Base-by-base conservation (phyloP, 495 filamentous ascomycete genomes). In the Astrocystis sublimbata region DNA sequence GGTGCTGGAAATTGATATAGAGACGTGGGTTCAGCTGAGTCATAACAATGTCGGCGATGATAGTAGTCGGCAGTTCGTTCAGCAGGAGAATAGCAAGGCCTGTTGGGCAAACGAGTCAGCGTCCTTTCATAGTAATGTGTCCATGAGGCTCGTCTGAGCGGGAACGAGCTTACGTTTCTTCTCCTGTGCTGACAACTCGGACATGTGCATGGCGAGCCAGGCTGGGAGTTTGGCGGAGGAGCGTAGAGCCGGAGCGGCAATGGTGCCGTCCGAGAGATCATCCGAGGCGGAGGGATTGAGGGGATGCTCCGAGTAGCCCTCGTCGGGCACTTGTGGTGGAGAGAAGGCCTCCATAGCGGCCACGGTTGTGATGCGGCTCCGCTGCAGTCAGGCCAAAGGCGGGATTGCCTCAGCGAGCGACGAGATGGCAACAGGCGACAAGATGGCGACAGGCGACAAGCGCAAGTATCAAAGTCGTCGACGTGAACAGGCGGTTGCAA, bases 1-100 rank as follows among this genome's bases (percentile, higher is more conserved):
- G 86, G 60, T 85, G 75, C 31, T 96, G 84, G 46, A 96, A 96
- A 75, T 98, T 92, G 76, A 97, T 91, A 73, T 97, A 92, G 24
- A 96, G 87, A 6, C 91, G 84, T 7, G 88, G 90, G 47, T 88
- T 86, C 17, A 96, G 78, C 42, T 83, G 81, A 42, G 90, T 87
- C 59, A 77, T 69, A 24, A 94, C 91, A 21, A 97, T 85, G n/a
- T 85, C 81, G 15, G 88, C 86, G 52, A 96, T 86, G 12, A 86
- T 83, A 33, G 86, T 87, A 19, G 90, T 92, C 19, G 87, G 88
- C 5, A 97, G 80, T 49, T 88, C 86, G 61, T 85, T 84, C 36
- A 96, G 78, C 23, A 96, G 77, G 3, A 81, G 75, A 78, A 88
- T 86, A 26, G 82, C 82, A 42, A 89, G 79, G 64, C 83, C 86